Evolutionary conservation across 176 grass and related monocot species (phyloP), one percentile per base, ranked within the genome.

Genomic region (Secale cereale): DNA sequence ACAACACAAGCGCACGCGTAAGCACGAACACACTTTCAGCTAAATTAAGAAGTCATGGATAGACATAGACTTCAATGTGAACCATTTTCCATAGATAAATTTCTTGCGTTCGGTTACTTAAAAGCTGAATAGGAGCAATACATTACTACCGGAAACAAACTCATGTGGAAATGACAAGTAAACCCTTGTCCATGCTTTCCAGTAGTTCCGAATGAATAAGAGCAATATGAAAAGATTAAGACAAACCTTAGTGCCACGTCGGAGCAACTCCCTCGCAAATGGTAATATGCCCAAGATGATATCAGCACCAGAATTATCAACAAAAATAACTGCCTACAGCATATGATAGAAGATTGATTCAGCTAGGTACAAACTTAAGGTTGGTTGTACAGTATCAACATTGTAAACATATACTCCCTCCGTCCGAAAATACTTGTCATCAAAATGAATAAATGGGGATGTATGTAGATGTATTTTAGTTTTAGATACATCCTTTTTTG

Each of bases 261-360:
- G 88, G 32, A 99, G 86, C 85, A 99, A 89, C 88, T 99, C 97
- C 87, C 97, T 95, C 23, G 90, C 91, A 92, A 96, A 99, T 76
- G 93, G 93, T 76, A 96, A 85, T 84, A 98, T 94, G 10, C 97
- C 97, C 87, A 98, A 78, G 41, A 98, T 94, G 31, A 98, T 32
- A 86, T 98, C 97, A 94, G 97, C 97, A 88, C 97, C 97, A 86
- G 97, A 98, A 84, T 98, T 98, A 80, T 98, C 97, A 82, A 98
- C 91, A 94, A 98, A 98, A 88, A 98, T 98, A 86, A 98, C 88
- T 78, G 86, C 97, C 97, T 98, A 30, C 70, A 83, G 70, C 56
- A 78, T 30, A 68, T 77, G 36, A 56, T 35, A 20, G 26, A 82
- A 86, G 43, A 86, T 52, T 26, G 45, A 45, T 62, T 90, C 17